Conservation (phyloP, 345 rosid species). For the Salix arbutifolia region DNA sequence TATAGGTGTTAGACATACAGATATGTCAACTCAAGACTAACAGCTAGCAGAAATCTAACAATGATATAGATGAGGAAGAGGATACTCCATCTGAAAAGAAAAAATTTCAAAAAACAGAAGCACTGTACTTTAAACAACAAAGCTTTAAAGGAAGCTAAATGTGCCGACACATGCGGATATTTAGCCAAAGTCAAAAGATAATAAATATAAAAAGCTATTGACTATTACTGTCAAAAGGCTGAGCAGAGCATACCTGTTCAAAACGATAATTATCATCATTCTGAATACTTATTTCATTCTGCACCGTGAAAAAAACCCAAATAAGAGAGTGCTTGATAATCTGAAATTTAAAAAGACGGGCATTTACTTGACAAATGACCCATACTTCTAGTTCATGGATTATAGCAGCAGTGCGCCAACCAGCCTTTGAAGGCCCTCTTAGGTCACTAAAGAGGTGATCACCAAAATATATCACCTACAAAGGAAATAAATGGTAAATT, state of each 20-base stretch:
- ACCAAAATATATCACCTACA: slow-evolving; percentile 88
- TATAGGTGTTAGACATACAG: too few relatives aligned
- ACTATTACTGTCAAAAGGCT: not conserved
- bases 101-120: not conserved
- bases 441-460: slow-evolving; percentile 97
- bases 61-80: too few relatives aligned
- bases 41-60: too few relatives aligned
- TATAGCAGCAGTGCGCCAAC: slow-evolving; percentile 98
- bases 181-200: not conserved
- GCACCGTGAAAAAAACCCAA: slow-evolving; percentile 24
- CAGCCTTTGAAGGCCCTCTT: slow-evolving; percentile 93
- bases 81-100: not conserved
- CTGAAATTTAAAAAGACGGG: not conserved
- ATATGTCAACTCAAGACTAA: too few relatives aligned
- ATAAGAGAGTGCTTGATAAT: not conserved
- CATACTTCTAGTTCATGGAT: slow-evolving; percentile 91
- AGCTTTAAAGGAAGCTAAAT: not conserved
- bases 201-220: not conserved
- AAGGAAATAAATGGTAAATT: not conserved
- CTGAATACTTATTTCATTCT: slow-evolving; percentile 80
- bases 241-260: slow-evolving; percentile 63
- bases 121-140: not conserved
- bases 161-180: not conserved
- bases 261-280: slow-evolving; percentile 70
- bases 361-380: slow-evolving; percentile 2